Percentiles rank a stretch among this genome's conserved stretches.
Conservation (phyloP, 1,284 basidiomycete genomes). For the Leccinum pachyderme region DNA sequence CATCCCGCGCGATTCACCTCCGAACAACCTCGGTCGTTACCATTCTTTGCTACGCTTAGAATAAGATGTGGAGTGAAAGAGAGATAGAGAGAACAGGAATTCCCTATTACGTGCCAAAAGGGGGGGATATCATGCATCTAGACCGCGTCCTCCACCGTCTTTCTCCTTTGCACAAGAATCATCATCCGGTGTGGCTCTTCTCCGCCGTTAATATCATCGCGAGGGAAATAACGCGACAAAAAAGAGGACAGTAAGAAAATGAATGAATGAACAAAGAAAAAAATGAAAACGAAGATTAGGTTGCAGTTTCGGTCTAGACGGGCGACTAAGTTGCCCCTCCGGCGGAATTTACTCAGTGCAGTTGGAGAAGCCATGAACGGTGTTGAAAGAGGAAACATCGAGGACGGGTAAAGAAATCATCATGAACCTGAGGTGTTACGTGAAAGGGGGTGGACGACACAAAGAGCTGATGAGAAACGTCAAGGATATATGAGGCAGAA, state of each 20-base stretch:
- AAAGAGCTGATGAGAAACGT: conserved; percentile 22
- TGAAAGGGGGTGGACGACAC: conserved; percentile 18
- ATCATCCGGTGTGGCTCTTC: conserved; percentile 13
- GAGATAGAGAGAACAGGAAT: not conserved
- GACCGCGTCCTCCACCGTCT: conserved; percentile 1
- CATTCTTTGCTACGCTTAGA: not conserved
- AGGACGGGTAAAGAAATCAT: conserved; percentile 23
- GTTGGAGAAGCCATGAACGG: conserved; percentile 20
- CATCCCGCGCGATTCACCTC: not conserved
- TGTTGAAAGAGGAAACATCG: conserved; percentile 17
- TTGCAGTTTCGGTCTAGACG: conserved; percentile 28
- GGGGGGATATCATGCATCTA: conserved; percentile 15
- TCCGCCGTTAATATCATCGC: conserved; percentile 16
- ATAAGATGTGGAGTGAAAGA: not conserved
- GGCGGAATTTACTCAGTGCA: conserved; percentile 29
- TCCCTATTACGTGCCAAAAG: conserved; percentile 21
- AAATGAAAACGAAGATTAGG: conserved; percentile 24
- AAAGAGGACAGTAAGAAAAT: not conserved
- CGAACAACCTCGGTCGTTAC: not conserved
- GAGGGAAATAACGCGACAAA: not conserved
- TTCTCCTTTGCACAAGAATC: conserved; percentile 2
- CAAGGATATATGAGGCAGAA: conserved; percentile 40
- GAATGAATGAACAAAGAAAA: conserved; percentile 4
- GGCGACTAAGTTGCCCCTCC: conserved; percentile 20
- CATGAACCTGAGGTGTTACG: conserved; percentile 28